Conservation (phyloP, 2,329 filamentous ascomycete species). For the Teratosphaeriaceae sp. region DNA sequence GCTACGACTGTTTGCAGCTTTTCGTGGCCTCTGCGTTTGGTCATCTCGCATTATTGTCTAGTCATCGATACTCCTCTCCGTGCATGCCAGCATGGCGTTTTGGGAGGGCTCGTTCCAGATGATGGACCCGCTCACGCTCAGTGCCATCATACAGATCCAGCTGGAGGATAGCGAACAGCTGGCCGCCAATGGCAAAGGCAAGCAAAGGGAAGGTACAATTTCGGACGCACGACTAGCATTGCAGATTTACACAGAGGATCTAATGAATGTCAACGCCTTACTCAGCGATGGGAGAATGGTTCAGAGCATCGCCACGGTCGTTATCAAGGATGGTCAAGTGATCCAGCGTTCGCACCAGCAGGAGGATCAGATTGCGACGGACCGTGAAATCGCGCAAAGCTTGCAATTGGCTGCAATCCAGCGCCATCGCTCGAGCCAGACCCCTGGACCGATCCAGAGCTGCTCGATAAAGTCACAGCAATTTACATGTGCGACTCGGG, state of each 20-base stretch:
- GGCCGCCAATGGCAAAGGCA: slow-evolving; percentile 10
- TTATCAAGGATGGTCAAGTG: slow-evolving; percentile 12
- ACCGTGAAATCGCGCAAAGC: slow-evolving; percentile 15
- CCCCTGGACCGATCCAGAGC: slow-evolving; percentile 14
- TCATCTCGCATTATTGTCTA: no score
- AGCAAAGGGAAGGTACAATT: slow-evolving; percentile 14
- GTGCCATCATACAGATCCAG: slow-evolving; percentile 9
- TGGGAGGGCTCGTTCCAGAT: slow-evolving; percentile 1
- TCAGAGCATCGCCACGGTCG: slow-evolving; percentile 16
- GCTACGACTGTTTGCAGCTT: no score
- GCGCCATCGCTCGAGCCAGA: slow-evolving; percentile 7
- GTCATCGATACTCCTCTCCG: no score
- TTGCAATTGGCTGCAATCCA: slow-evolving; percentile 4
- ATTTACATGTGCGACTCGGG: slow-evolving; percentile 15
- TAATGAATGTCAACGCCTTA: slow-evolving; percentile 10
- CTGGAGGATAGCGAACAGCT: slow-evolving; percentile 11
- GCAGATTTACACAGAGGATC: slow-evolving; percentile 20
- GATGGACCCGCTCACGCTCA: slow-evolving; percentile 8
- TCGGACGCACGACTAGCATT: slow-evolving; percentile 16
- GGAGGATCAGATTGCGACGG: slow-evolving; percentile 17
- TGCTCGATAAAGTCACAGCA: slow-evolving; percentile 16
- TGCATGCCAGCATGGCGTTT: slow-evolving; percentile 5
- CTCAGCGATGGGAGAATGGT: slow-evolving; percentile 18
- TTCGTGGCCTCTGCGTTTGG: no score
- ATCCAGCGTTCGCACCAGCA: slow-evolving; percentile 10